Percentiles rank a stretch among this genome's conserved stretches.
Conservation (phyloP, 2,329 filamentous ascomycete species). For the Monilinia fructicola region DNA sequence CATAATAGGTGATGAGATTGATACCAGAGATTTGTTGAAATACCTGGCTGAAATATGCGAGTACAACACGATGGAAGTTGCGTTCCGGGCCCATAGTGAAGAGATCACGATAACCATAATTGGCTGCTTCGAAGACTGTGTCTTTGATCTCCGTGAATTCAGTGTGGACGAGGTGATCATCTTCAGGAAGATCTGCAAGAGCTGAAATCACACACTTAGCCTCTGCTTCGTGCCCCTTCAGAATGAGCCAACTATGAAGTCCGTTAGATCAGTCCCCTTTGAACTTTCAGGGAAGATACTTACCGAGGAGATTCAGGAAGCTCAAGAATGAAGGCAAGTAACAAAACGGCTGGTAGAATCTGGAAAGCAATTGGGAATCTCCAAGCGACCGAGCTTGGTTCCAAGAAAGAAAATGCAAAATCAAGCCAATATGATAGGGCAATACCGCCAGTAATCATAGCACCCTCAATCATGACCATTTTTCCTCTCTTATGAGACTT, state of each 20-base stretch:
- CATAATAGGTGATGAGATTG: constrained; percentile 49
- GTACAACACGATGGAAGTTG: constrained; percentile 65
- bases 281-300: background rate
- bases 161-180: constrained; percentile 55
- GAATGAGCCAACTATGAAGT: constrained; percentile 40
- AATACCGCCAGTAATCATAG: constrained; percentile 24
- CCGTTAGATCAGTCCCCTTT: background rate
- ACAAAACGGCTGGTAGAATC: constrained; percentile 20
- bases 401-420: constrained; percentile 18
- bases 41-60: constrained; percentile 65
- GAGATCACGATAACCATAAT: constrained; percentile 10
- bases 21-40: constrained; percentile 52
- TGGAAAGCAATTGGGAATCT: constrained; percentile 26
- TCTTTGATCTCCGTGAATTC: constrained; percentile 48
- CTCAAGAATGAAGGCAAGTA: constrained; percentile 31
- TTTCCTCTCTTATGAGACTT: constrained; percentile 24
- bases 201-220: constrained; percentile 40
- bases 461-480: constrained; percentile 25
- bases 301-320: constrained; percentile 40
- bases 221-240: constrained; percentile 38
- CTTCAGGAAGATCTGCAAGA: constrained; percentile 38
- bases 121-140: constrained; percentile 1
- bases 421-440: constrained; percentile 25
- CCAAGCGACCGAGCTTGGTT: constrained; percentile 16
- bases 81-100: constrained; percentile 23